Evolutionary conservation across 805 yeast genomes (phyloP).

Genomic region (Maudiozyma saulgeensis): DNA sequence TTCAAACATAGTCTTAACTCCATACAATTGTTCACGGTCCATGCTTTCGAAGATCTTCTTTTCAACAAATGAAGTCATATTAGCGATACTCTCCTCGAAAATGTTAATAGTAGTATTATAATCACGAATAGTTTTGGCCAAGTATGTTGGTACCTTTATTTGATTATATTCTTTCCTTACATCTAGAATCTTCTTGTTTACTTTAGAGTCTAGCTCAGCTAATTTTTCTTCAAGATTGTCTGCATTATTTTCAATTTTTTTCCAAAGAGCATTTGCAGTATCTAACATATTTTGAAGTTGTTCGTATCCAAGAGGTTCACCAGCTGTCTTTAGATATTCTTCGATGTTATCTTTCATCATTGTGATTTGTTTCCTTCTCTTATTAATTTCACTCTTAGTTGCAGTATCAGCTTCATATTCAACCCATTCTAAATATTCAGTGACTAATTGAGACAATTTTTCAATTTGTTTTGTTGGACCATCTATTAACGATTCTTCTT

Average conservation of each 20-base stretch:
- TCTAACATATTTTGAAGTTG: constrained; percentile 38
- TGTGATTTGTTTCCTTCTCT: constrained; percentile 12
- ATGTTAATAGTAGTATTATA: constrained; percentile 8
- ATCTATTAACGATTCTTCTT: constrained; percentile 36
- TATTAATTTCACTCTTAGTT: constrained; percentile 8
- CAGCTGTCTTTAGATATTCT: constrained; percentile 33
- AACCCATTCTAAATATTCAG: constrained; percentile 62
- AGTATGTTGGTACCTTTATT: constrained; percentile 27
- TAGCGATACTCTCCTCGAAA: constrained; percentile 10
- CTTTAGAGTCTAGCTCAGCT: constrained; percentile 33
- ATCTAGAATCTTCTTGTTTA: constrained; percentile 37
- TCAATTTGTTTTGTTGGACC: constrained; percentile 35
- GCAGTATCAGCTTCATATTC: constrained; percentile 59
- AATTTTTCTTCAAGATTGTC: constrained; percentile 39
- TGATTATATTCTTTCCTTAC: constrained; percentile 43
- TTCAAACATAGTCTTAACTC: constrained; percentile 23
- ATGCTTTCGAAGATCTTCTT: constrained; percentile 13
- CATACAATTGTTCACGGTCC: constrained; percentile 27
- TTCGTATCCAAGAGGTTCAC: constrained; percentile 38
- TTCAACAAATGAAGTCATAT: constrained; percentile 19
- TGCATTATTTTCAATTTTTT: constrained; percentile 37
- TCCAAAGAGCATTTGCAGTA: constrained; percentile 34
- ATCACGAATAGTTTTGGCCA: constrained; percentile 6
- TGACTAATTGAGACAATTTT: constrained; percentile 30
- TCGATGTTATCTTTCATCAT: constrained; percentile 28